Conservation (phyloP, 2,329 filamentous ascomycete genomes). For the Xylaria sp. region DNA sequence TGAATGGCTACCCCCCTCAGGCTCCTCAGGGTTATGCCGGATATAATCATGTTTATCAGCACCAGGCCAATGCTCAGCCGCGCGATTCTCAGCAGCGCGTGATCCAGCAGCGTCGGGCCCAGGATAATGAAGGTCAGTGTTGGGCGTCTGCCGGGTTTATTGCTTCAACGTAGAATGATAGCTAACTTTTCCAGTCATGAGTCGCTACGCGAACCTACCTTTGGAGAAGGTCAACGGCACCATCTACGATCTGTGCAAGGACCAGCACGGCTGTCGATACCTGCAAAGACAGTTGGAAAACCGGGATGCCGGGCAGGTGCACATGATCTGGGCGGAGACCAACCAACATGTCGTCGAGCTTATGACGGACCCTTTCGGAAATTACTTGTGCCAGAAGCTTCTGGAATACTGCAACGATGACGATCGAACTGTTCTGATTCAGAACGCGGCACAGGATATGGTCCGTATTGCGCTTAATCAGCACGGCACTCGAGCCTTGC, state of each 20-base stretch:
- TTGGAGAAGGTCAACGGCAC: conserved; percentile 80
- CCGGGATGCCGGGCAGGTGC: conserved; percentile 77
- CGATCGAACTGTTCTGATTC: conserved; percentile 88
- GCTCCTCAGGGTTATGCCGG: conserved; percentile 61
- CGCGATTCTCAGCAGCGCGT: conserved; percentile 77
- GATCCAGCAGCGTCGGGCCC: conserved; percentile 73
- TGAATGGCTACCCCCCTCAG: conserved; percentile 59
- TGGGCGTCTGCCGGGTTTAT: neutral
- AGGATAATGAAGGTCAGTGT: conserved; percentile 69
- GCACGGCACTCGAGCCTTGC: conserved; percentile 91
- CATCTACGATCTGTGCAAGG: conserved; percentile 91
- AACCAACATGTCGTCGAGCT: conserved; percentile 92
- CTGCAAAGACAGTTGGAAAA: conserved; percentile 97
- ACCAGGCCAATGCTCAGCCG: conserved; percentile 56
- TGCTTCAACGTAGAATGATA: neutral
- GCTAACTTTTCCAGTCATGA: conserved; percentile 56
- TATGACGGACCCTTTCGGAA: conserved; percentile 99
- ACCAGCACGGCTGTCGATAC: conserved; percentile 96
- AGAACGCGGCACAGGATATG: conserved; percentile 85
- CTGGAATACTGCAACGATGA: conserved; percentile 94
- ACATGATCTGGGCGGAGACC: conserved; percentile 93
- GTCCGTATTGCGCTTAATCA: conserved; percentile 95
- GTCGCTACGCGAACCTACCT: conserved; percentile 80
- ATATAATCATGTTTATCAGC: conserved; percentile 56
- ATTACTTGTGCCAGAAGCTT: conserved; percentile 98